Percentiles rank a stretch among this genome's conserved stretches.
These are phyloP conservation scores for Lepiota venenata DNA, from an alignment of 768 basidiomycete genomes.

Conservation along the genomic window DNA sequence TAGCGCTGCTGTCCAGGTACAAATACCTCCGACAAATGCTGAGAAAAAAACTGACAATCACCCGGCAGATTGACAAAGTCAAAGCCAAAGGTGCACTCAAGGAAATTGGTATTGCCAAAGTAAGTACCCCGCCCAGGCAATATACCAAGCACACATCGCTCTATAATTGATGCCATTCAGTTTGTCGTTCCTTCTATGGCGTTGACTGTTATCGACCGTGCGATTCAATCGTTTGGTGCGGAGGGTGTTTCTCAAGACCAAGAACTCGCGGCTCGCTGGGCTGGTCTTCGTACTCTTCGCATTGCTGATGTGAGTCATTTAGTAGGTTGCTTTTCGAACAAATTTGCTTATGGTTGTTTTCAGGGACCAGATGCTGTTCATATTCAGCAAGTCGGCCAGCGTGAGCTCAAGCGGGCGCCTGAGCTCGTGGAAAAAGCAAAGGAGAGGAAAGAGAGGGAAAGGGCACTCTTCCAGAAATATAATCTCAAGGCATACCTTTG, in stretches of 20 bases:
- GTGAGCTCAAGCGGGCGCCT: slow-evolving; percentile 79
- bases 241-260: slow-evolving; percentile 93
- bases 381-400: slow-evolving; percentile 91
- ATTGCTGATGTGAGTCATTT: slow-evolving; percentile 69
- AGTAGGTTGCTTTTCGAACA: slow-evolving; percentile 3
- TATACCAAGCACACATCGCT: no score
- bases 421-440: slow-evolving; percentile 50
- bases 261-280: slow-evolving; percentile 74
- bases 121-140: slow-evolving; percentile 22
- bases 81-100: slow-evolving; percentile 94
- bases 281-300: slow-evolving; percentile 81
- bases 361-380: slow-evolving; percentile 89
- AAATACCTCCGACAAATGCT: slow-evolving; percentile 4
- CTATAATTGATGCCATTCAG: slow-evolving; percentile 33
- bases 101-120: slow-evolving; percentile 98
- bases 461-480: slow-evolving; percentile 53
- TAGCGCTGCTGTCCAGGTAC: slow-evolving; percentile 83
- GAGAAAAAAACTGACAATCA: not conserved
- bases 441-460: slow-evolving; percentile 60
- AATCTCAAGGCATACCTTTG: slow-evolving; percentile 59
- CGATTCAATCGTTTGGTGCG: slow-evolving; percentile 95
- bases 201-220: slow-evolving; percentile 84
- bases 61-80: slow-evolving; percentile 75
- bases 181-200: slow-evolving; percentile 95
- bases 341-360: slow-evolving; percentile 7